These are phyloP conservation scores for Cryoendolithus antarcticus DNA, from an alignment of 2,329 filamentous ascomycete species.

Conservation along the genomic window DNA sequence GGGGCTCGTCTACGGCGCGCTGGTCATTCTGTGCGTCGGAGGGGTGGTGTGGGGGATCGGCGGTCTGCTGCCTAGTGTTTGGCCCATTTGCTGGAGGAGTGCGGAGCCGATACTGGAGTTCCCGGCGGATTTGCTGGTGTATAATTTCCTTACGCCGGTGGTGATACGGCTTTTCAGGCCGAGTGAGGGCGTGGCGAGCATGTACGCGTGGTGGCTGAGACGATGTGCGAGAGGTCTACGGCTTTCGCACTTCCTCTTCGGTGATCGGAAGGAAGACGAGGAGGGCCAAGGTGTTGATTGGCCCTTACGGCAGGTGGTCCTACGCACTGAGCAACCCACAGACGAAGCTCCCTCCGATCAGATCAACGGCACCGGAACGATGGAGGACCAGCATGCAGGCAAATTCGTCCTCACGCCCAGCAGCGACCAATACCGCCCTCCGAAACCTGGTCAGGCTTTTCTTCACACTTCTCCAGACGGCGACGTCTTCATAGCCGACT, in stretches of 20 bases:
- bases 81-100: constrained; percentile 88
- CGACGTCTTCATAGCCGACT: constrained; percentile 25
- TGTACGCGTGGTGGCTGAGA: constrained; percentile 96
- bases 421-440: constrained; percentile 88
- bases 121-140: constrained; percentile 84
- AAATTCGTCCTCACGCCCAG: constrained; percentile 84
- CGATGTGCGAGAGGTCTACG: constrained; percentile 68
- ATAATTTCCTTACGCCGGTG: constrained; percentile 90
- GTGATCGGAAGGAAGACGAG: constrained; percentile 67
- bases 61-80: constrained; percentile 53
- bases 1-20: constrained; percentile 82
- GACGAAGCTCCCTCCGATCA: constrained; percentile 9
- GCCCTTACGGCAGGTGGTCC: no score
- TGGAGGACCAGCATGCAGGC: constrained; percentile 46
- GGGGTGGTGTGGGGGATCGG: constrained; percentile 90
- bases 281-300: constrained; percentile 45
- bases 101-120: constrained; percentile 90
- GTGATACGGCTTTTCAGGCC: constrained; percentile 76
- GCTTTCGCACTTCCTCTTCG: constrained; percentile 87
- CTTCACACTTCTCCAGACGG: constrained; percentile 60
- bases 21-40: constrained; percentile 86
- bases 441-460: constrained; percentile 72
- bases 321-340: no score
- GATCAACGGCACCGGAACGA: constrained; percentile 28
- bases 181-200: constrained; percentile 65